A percentile compares a stretch with the other conserved stretches of the same genome.
Conservation (phyloP, 768 basidiomycete genomes). For the Mycena belliarum region DNA sequence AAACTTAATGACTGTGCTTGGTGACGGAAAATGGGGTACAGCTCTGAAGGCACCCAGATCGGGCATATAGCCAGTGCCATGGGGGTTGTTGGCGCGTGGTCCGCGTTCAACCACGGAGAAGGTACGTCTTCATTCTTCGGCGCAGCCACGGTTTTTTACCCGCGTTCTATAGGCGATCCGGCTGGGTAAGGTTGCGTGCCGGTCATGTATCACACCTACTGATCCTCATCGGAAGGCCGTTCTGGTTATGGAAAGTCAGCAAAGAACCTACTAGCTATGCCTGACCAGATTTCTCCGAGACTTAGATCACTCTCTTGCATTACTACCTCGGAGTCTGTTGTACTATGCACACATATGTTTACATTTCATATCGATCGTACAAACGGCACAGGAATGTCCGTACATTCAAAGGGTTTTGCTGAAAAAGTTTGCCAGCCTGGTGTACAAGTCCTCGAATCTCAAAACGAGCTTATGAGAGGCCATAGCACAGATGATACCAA, state of each 20-base stretch:
- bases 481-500: background rate
- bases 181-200: slow-evolving; percentile 46
- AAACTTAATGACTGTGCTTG: slow-evolving; percentile 3
- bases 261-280: background rate
- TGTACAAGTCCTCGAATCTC: slow-evolving; percentile 58
- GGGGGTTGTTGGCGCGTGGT: slow-evolving; percentile 72
- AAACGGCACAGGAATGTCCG: background rate
- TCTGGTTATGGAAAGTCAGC: slow-evolving; percentile 15
- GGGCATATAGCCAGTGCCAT: slow-evolving; percentile 65
- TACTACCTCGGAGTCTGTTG: background rate
- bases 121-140: slow-evolving; percentile 36
- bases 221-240: background rate
- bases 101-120: slow-evolving; percentile 57
- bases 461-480: background rate
- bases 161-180: slow-evolving; percentile 51
- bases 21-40: slow-evolving; percentile 27
- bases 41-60: slow-evolving; percentile 68
- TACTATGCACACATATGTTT: background rate
- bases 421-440: slow-evolving; percentile 13
- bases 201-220: background rate
- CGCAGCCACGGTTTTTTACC: background rate
- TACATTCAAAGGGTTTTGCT: slow-evolving; percentile 2
- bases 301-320: background rate
- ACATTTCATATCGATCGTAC: background rate
- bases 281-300: background rate